These are phyloP conservation scores for Solanum hybrid DNA, from an alignment of 305 asterid species.

Conservation along the genomic window DNA sequence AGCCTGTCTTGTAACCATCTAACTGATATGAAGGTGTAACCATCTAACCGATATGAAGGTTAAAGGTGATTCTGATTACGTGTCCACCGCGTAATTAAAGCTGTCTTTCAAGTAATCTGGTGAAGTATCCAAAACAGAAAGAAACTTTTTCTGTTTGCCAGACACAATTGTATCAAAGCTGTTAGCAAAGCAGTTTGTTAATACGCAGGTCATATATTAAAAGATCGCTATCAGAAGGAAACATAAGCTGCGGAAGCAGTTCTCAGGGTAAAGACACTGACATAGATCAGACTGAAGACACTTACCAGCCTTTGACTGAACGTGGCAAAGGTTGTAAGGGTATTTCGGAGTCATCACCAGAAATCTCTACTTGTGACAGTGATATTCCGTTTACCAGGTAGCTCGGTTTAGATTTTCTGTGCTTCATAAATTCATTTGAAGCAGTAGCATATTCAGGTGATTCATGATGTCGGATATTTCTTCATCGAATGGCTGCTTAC, in stretches of 20 bases:
- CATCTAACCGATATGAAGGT: neutral
- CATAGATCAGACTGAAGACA: slow-evolving; percentile 28
- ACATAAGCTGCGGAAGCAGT: slow-evolving; percentile 51
- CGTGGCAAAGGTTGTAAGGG: slow-evolving; percentile 27
- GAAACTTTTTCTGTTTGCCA: slow-evolving; percentile 3
- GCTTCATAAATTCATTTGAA: slow-evolving; percentile 3
- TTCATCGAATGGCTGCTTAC: neutral
- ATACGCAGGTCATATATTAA: slow-evolving; percentile 50
- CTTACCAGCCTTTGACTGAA: slow-evolving; percentile 31
- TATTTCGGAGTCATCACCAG: slow-evolving; percentile 57
- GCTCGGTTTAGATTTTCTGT: slow-evolving; percentile 3
- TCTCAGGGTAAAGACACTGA: slow-evolving; percentile 44
- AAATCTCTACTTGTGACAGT: slow-evolving; percentile 48
- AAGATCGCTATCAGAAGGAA: slow-evolving; percentile 86
- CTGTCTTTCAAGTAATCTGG: neutral
- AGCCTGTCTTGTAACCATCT: neutral
- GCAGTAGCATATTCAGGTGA: neutral
- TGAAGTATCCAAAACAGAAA: slow-evolving; percentile 2
- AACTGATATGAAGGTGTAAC: slow-evolving; percentile 2
- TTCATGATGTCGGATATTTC: slow-evolving; percentile 3
- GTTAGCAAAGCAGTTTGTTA: slow-evolving; percentile 9
- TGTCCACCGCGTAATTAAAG: neutral
- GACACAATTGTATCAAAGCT: slow-evolving; percentile 6
- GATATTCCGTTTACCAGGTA: slow-evolving; percentile 49
- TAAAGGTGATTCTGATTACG: neutral